Base-by-base conservation (phyloP, 352 stramenopile species). In the Phytopythium aichiense region DNA sequence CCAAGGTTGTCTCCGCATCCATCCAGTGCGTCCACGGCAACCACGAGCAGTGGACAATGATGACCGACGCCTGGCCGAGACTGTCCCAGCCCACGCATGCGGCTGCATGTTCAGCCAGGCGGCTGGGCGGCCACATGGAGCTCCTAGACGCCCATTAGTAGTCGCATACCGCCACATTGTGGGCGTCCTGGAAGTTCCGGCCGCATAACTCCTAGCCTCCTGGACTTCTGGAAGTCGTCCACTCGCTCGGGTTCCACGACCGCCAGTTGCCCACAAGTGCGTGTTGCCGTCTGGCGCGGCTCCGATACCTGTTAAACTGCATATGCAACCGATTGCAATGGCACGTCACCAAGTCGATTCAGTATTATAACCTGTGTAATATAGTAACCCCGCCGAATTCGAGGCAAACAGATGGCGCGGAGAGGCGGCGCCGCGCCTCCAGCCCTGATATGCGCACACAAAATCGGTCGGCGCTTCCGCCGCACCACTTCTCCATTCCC, bases 191-290 rank as follows among this genome's bases (percentile, higher is more conserved):
- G 40, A 46, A 46, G 2, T 23, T 23, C 8, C 16, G 11, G 5
- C 20, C 1, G 0, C 6, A 23, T 5, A 18, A 7, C 45, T 51
- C 2, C 22, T 20, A 9, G 45, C 25, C 5, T 51, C 45, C 45
- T 51, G n/a, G 45, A 51, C 7, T 51, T 31, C 42, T 49, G 42
- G 42, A 49, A 49, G 20, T 49, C 42, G 42, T n/a, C n/a, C n/a
- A n/a, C 46, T 12, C 46, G 23, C 12, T 11, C 46, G 13, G 22
- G 46, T 33, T 52, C 46, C 30, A 11, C 46, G 13, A 4, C 12
- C n/a, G 2, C 45, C 9, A 31, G 22, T 33, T 33, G 46, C 46
- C 28, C 28, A 31, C 46, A 52, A 22, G 33, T n/a, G 23, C 46
- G 22, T 7, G 46, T 18, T 33, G 23, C 46, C 46, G 23, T 52